Conservation (phyloP, 2,329 filamentous ascomycete genomes). For the Epichloe coenophiala region DNA sequence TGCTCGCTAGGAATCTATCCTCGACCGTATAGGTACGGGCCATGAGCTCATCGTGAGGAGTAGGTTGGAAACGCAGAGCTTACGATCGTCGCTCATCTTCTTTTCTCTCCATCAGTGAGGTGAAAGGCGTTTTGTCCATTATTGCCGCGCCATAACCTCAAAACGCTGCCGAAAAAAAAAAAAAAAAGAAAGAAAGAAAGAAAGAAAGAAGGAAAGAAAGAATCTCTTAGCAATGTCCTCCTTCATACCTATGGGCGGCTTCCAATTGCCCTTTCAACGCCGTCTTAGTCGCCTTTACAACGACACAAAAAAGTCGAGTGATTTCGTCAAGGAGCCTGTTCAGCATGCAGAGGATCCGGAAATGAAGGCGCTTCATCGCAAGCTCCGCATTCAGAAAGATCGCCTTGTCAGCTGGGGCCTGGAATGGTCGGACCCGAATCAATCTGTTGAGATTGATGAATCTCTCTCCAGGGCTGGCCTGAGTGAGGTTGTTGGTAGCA, state of each 20-base stretch:
- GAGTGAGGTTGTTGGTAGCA: constrained; percentile 63
- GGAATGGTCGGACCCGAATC: constrained; percentile 63
- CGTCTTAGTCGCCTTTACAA: constrained; percentile 62
- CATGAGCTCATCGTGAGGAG: neutral
- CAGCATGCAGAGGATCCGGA: constrained; percentile 54
- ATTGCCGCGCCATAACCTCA: no score
- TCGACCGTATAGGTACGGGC: neutral
- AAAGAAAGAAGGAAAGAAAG: fast-evolving
- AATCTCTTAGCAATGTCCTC: constrained; percentile 30
- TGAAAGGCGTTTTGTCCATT: no score
- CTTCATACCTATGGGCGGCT: constrained; percentile 35
- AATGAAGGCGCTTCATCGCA: constrained; percentile 58
- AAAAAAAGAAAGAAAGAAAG: no score
- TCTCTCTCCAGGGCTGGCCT: constrained; percentile 59
- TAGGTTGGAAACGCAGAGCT: neutral
- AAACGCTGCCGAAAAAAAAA: no score
- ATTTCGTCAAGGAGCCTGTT: constrained; percentile 54
- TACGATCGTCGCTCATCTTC: neutral
- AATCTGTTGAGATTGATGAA: constrained; percentile 57
- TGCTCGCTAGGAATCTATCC: neutral
- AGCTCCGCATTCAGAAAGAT: constrained; percentile 69
- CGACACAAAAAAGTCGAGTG: constrained; percentile 69
- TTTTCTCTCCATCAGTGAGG: no score
- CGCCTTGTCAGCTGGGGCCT: constrained; percentile 67
- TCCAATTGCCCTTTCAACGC: constrained; percentile 44